These are phyloP conservation scores for Nicotiana sylvestris DNA, from an alignment of 257 asterid species.

Conservation along the genomic window DNA sequence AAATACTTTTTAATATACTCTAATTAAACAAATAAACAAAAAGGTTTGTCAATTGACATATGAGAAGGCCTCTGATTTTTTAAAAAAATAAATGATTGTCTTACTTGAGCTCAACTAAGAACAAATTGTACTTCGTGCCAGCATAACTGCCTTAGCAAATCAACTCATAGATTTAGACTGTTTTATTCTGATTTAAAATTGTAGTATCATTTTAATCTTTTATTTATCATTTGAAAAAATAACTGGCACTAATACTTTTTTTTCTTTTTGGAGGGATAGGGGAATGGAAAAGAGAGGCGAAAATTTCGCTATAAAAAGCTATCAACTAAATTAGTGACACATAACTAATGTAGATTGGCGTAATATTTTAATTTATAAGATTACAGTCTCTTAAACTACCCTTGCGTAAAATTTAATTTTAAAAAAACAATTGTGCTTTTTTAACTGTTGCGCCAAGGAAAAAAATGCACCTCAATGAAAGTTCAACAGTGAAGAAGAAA, in stretches of 20 bases:
- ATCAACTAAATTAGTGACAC: no score
- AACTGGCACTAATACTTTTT: no score
- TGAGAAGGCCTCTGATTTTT: not conserved
- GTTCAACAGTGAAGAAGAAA: not conserved
- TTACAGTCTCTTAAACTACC: no score
- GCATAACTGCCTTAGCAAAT: not conserved
- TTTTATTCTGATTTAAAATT: not conserved
- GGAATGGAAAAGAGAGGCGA: not conserved
- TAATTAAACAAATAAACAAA: not conserved
- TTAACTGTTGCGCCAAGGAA: no score
- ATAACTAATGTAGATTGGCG: no score
- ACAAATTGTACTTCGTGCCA: not conserved
- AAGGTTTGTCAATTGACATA: not conserved
- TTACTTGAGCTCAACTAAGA: constrained; percentile 9
- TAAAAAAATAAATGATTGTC: not conserved
- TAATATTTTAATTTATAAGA: no score
- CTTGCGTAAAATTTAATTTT: no score
- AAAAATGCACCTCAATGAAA: no score
- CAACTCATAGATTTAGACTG: not conserved
- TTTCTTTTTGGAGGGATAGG: not conserved
- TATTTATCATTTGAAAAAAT: not conserved
- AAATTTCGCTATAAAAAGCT: no score
- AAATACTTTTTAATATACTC: not conserved
- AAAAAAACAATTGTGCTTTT: no score
- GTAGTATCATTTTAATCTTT: not conserved